Percentiles rank a stretch among this genome's conserved stretches.
Conservation (phyloP, 768 basidiomycete species). For the Lyophyllum atratum region DNA sequence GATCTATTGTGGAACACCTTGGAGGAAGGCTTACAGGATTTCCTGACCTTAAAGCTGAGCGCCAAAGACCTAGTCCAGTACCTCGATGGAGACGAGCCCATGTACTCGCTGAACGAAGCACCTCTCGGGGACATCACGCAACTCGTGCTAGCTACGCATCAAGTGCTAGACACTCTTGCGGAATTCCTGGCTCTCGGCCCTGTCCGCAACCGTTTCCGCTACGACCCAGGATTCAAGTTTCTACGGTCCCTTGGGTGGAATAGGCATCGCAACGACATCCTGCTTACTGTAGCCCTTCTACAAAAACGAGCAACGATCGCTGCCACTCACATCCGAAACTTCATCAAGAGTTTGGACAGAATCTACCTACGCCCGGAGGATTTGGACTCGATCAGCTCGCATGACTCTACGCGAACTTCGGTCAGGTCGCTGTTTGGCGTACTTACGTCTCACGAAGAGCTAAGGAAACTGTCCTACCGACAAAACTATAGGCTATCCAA, state of each 20-base stretch:
- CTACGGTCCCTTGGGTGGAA: not conserved
- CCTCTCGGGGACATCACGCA: not conserved
- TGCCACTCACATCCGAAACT: not conserved
- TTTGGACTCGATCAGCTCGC: conserved; percentile 7
- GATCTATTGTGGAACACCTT: not conserved
- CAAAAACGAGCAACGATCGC: not conserved
- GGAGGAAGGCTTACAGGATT: not conserved
- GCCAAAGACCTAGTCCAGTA: not conserved
- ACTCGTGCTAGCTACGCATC: not conserved
- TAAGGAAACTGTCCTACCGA: not conserved
- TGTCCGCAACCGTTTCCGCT: not conserved
- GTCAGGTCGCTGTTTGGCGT: not conserved
- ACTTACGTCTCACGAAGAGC: not conserved
- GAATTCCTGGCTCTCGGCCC: not conserved
- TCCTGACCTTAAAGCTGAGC: not conserved
- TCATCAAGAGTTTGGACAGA: not conserved
- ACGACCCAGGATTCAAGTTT: not conserved
- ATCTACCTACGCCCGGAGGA: not conserved
- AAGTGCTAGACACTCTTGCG: not conserved
- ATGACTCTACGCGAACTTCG: conserved; percentile 7
- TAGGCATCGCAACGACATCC: not conserved
- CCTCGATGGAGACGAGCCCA: not conserved
- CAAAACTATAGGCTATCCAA: too few species aligned
- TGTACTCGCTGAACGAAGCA: not conserved
- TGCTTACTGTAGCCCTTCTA: not conserved